Percentiles rank a stretch among this genome's conserved stretches.
phyloP scores from a whole-genome alignment of 2,329 filamentous ascomycete genomes.

The Claviceps africana region DNA sequence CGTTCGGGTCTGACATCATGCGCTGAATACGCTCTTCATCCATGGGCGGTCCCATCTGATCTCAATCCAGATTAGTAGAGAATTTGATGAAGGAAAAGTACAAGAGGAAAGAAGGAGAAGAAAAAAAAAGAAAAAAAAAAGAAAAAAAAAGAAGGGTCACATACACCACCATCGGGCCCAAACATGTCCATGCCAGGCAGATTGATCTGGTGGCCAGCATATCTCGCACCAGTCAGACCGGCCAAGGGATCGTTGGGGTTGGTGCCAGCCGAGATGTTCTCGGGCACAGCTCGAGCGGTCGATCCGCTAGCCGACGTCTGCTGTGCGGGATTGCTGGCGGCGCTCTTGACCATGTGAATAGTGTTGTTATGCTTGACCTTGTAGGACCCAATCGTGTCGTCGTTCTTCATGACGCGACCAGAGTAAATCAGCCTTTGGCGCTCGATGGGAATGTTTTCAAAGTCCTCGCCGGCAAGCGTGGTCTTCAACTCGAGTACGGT shows the following conservation, averaged over 20 bases:
- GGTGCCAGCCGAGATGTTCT: conserved; percentile 69
- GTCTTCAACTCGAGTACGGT: conserved; percentile 78
- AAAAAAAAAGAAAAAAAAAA: neutral
- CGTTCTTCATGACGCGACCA: conserved; percentile 89
- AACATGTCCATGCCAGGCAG: conserved; percentile 81
- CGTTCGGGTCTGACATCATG: conserved; percentile 79
- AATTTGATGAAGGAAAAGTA: neutral
- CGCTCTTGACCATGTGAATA: conserved; percentile 91
- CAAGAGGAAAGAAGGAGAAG: neutral
- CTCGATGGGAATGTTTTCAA: conserved; percentile 74
- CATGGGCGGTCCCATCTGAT: conserved; percentile 79
- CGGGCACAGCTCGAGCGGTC: conserved; percentile 36
- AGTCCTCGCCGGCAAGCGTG: conserved; percentile 68
- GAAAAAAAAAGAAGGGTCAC: too few species aligned
- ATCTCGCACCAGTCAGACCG: conserved; percentile 80
- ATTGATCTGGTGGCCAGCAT: conserved; percentile 72
- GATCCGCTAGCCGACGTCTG: conserved; percentile 27
- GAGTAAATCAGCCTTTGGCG: conserved; percentile 95
- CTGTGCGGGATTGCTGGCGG: conserved; percentile 61
- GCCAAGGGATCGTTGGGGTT: conserved; percentile 75
- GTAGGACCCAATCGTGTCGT: conserved; percentile 69
- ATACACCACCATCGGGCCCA: conserved; percentile 83
- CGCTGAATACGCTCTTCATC: conserved; percentile 65
- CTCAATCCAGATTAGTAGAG: conserved; percentile 13
- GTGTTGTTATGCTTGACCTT: conserved; percentile 96